Base-by-base conservation (phyloP, 78 protist genomes). In the Polysphondylium violaceum region DNA sequence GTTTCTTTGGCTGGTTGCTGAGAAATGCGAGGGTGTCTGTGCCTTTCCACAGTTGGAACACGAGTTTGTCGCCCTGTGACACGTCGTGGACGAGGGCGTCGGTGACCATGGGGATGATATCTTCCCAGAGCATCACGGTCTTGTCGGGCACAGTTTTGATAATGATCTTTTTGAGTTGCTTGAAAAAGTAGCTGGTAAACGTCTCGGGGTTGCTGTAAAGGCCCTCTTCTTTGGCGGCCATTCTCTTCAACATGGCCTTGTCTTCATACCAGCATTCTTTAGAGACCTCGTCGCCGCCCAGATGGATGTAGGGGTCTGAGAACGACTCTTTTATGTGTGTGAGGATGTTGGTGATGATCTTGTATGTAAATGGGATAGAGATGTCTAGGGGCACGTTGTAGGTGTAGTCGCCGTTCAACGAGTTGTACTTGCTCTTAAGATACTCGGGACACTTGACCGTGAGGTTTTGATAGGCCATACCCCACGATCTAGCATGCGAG, bases 401-500 rank as follows among this genome's bases (percentile, higher is more conserved):
- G 23, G 91, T 83, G 23, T 83, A 83, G 23, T 83, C 79, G 0
- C 7, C 17, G 31, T 69, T 83, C 2, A 83, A 11, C 1, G 1
- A 0, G 33, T 83, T 83, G 41, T 44, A 65, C 27, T 44, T 51
- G n/a, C 43, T 36, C 19, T 17, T 25, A 33, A 56, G 23, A 69
- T 41, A 69, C 0, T 43, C 31, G 35, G 91, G 91, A 43, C 91
- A 83, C 33, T 56, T 11, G 1, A 71, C 33, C 2, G 44, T 29
- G 12, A 83, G 25, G 1, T 83, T 61, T 0, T 3, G 11, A 33
- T 83, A 83, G 1, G 63, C 78, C 11, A 55, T 31, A n/a, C 79
- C 91, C 91, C 91, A 83, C 21, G 91, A 83, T 83, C 76, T 50
- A 21, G 91, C 27, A 56, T 83, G 91, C 1, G 59, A 67, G 4